Evolutionary conservation across 2,329 filamentous ascomycete genomes (phyloP), one percentile per base, ranked within the genome.

Genomic region (Xylaria hypoxylon): DNA sequence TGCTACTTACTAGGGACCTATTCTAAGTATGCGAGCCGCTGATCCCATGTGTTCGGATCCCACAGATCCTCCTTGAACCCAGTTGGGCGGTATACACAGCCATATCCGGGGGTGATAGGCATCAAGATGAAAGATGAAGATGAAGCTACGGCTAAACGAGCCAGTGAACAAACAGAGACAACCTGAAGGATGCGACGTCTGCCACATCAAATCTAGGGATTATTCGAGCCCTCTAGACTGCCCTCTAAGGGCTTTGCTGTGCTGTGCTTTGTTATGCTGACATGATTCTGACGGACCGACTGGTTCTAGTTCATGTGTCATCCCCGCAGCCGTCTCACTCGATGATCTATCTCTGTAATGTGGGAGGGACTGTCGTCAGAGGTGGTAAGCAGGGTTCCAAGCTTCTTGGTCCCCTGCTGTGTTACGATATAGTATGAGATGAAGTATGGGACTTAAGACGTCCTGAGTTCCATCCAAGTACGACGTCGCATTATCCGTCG

Each of bases 271-370:
- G 35, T 31, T 48, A 24, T 44, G 56, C 50, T 61, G 50, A 51
- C 57, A 52, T 28, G 45, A 52, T 52, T 28, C 58, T 52, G 3
- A 26, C 53, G 6, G 35, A 42, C n/a, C 13, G 35, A 5, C 10
- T 11, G 13, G 13, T n/a, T n/a, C n/a, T n/a, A n/a, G n/a, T n/a
- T n/a, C 3, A 40, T 22, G 53, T 56, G 59, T 55, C 50, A 59
- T 35, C 52, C 11, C n/a, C 40, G 47, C 22, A 24, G 42, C 48
- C 24, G 15, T 59, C 55, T 59, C 19, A 22, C 31, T 51, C 17
- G 42, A 26, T 22, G n/a, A 55, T 53, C 35, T 38, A 22, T 13
- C 42, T 42, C 33, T 55, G 42, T 47, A 45, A 56, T 56, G 55
- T 53, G 47, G 52, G 35, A 59, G 35, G 22, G 22, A 3, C 35